Conservation (phyloP, 2,329 filamentous ascomycete species). For the Talaromyces sp. region DNA sequence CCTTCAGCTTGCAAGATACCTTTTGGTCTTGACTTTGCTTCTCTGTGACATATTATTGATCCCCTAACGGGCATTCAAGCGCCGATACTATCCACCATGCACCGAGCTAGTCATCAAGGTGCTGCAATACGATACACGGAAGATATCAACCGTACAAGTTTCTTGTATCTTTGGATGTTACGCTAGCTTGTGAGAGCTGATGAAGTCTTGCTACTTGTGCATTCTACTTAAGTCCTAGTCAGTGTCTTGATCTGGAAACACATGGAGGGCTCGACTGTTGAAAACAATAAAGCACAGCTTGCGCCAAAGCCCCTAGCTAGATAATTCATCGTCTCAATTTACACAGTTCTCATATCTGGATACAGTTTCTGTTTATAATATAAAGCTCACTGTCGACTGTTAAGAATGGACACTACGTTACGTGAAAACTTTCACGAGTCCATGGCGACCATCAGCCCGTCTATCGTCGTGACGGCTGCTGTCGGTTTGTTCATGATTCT, state of each 20-base stretch:
- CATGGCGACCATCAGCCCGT: background rate
- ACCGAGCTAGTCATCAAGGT: background rate
- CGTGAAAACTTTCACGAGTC: background rate
- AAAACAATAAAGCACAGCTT: background rate
- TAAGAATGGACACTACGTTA: background rate
- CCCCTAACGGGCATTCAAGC: background rate
- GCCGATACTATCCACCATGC: background rate
- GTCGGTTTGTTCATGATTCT: constrained; percentile 11
- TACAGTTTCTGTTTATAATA: background rate
- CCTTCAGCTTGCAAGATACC: background rate
- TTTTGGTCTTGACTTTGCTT: background rate
- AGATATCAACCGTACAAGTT: too few species aligned
- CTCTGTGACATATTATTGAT: background rate
- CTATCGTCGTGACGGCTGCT: constrained; percentile 6
- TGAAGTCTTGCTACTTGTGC: background rate
- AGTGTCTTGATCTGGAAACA: background rate
- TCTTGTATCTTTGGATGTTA: background rate
- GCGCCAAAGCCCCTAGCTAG: background rate
- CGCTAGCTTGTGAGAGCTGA: background rate
- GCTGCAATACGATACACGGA: background rate
- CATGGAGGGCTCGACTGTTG: background rate
- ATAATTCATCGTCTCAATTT: background rate
- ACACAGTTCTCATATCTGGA: background rate
- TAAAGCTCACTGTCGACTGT: background rate
- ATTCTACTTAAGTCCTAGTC: too few species aligned